A percentile compares a stretch with the other conserved stretches of the same genome.
These are phyloP conservation scores for Penicillium daleae DNA, from an alignment of 495 filamentous ascomycete species.

Conservation along the genomic window DNA sequence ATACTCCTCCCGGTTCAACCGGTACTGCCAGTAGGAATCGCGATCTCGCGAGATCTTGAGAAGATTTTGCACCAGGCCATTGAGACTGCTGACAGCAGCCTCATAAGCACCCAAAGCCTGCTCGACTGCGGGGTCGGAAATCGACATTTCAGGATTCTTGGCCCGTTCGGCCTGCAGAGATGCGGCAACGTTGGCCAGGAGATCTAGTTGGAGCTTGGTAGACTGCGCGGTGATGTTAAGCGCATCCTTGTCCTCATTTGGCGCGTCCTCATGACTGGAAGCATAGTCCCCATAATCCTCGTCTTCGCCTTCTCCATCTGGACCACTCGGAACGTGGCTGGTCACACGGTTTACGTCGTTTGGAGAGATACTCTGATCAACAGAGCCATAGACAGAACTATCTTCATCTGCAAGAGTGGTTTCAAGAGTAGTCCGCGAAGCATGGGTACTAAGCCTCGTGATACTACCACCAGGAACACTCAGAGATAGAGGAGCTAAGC, in stretches of 20 bases:
- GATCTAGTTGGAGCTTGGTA: conserved; percentile 86
- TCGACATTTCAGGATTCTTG: conserved; percentile 66
- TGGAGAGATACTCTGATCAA: conserved; percentile 60
- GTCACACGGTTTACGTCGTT: conserved; percentile 52
- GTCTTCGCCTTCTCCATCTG: conserved; percentile 68
- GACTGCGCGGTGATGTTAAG: conserved; percentile 96
- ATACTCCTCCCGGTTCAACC: conserved; percentile 84
- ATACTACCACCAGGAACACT: conserved; percentile 41
- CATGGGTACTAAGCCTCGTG: conserved; percentile 45
- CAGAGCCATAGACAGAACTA: conserved; percentile 55
- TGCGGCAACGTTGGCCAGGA: conserved; percentile 78
- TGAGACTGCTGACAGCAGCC: conserved; percentile 83
- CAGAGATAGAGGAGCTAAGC: conserved; percentile 39
- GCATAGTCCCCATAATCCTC: conserved; percentile 83
- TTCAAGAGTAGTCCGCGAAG: conserved; percentile 57
- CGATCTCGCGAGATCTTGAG: conserved; percentile 90
- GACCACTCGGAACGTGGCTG: conserved; percentile 51
- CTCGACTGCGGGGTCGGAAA: conserved; percentile 74
- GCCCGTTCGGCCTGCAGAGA: conserved; percentile 75
- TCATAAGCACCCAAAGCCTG: conserved; percentile 89
- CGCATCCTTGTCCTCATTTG: conserved; percentile 79
- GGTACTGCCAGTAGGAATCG: conserved; percentile 95
- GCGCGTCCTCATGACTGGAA: conserved; percentile 75
- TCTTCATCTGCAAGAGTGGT: conserved; percentile 57
- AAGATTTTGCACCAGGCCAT: conserved; percentile 82